A percentile compares a stretch with the other conserved stretches of the same genome.
Conservation (phyloP, 257 asterid genomes). For the Penstemon newberryi region DNA sequence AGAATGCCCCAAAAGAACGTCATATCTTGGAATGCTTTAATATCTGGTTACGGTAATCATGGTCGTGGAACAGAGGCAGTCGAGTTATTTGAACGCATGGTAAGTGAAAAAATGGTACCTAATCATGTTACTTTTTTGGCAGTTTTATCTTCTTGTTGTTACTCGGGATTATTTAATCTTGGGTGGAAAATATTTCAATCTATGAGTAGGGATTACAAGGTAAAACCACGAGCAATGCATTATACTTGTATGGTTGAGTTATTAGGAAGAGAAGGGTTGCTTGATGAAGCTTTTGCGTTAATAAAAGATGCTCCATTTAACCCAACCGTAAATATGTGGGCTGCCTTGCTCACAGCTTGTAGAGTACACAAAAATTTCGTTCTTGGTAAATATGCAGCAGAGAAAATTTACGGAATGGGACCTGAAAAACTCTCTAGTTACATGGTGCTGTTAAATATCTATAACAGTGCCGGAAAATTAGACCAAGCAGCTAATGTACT, state of each 20-base stretch:
- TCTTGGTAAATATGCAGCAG: slow-evolving; percentile 90
- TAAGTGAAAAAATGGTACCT: slow-evolving; percentile 58
- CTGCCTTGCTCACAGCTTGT: slow-evolving; percentile 90
- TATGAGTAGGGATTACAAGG: slow-evolving; percentile 62
- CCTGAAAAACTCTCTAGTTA: slow-evolving; percentile 85
- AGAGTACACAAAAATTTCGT: slow-evolving; percentile 69
- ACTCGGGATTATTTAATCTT: slow-evolving; percentile 65
- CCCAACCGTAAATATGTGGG: slow-evolving; percentile 85
- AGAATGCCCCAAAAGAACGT: slow-evolving; percentile 68
- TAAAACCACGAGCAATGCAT: slow-evolving; percentile 88
- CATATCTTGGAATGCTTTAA: slow-evolving; percentile 82
- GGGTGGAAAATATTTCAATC: slow-evolving; percentile 82
- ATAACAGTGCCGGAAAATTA: slow-evolving; percentile 52
- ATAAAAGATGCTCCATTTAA: slow-evolving; percentile 63
- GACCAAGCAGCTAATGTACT: slow-evolving; percentile 76
- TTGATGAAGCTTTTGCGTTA: slow-evolving; percentile 79
- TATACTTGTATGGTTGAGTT: slow-evolving; percentile 81
- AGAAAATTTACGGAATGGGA: slow-evolving; percentile 73
- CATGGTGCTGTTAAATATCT: slow-evolving; percentile 73
- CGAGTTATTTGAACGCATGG: slow-evolving; percentile 67
- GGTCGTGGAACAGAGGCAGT: slow-evolving; percentile 80
- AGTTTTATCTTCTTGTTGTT: slow-evolving; percentile 72
- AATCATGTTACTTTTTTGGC: slow-evolving; percentile 86
- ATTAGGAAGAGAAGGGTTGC: slow-evolving; percentile 72
- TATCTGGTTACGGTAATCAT: slow-evolving; percentile 74